These are phyloP conservation scores for Talaromyces funiculosus DNA, from an alignment of 2,329 filamentous ascomycete genomes.

Conservation along the genomic window DNA sequence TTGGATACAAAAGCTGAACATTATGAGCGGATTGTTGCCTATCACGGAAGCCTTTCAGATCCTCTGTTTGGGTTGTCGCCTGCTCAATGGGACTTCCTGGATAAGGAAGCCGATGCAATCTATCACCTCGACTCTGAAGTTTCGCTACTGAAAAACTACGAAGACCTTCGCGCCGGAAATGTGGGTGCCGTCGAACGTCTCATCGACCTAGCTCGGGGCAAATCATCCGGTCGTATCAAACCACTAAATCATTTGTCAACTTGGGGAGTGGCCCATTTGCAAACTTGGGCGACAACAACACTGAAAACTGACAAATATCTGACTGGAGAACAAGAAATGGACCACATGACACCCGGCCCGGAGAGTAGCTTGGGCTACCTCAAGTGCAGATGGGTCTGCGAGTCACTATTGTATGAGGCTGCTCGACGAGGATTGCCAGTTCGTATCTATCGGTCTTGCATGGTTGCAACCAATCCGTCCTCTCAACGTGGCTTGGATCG, in stretches of 20 bases:
- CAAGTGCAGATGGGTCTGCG: slow-evolving; percentile 6
- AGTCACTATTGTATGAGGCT: neutral
- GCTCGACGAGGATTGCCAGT: slow-evolving; percentile 3
- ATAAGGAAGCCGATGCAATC: neutral
- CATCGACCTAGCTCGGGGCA: neutral
- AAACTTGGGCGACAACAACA: neutral
- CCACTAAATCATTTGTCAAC: slow-evolving; percentile 8
- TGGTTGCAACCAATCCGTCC: neutral
- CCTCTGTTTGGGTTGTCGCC: neutral
- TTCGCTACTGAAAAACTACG: slow-evolving; percentile 4
- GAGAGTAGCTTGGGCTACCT: slow-evolving; percentile 5
- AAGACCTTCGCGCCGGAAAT: neutral
- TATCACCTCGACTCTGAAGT: slow-evolving; percentile 4
- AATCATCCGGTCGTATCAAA: neutral
- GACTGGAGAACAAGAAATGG: slow-evolving; percentile 1
- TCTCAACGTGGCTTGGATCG: neutral
- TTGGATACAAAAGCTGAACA: neutral
- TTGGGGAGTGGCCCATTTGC: slow-evolving; percentile 5
- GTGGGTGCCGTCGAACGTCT: neutral
- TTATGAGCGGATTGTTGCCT: neutral
- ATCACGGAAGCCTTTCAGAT: neutral
- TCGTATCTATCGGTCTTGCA: slow-evolving; percentile 3
- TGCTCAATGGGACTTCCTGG: neutral
- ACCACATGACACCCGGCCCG: slow-evolving; percentile 2
- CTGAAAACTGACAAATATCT: neutral